Percentiles rank a stretch among this genome's conserved stretches.
Conservation (phyloP, 2,329 filamentous ascomycete genomes). For the Arachnomyces sp. region DNA sequence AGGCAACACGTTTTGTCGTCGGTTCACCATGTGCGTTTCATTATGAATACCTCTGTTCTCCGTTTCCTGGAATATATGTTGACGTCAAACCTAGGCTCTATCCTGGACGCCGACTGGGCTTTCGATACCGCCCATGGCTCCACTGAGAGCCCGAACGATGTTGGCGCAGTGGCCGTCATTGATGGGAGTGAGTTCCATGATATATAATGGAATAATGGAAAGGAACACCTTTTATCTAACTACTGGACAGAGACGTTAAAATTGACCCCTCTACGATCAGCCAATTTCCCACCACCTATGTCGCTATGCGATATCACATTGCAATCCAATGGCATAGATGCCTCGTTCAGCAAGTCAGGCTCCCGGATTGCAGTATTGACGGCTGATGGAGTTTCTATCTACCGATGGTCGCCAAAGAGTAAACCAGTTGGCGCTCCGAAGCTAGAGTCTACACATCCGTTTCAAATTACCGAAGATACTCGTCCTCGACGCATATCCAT, state of each 20-base stretch:
- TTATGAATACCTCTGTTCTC: conserved; percentile 5
- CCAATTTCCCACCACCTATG: conserved; percentile 91
- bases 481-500: conserved; percentile 42
- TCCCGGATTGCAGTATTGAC: conserved; percentile 65
- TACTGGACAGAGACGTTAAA: conserved; percentile 52
- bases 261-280: conserved; percentile 72
- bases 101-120: conserved; percentile 58
- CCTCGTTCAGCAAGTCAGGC: conserved; percentile 61
- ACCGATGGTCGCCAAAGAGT: conserved; percentile 55
- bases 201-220: not conserved
- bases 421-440: conserved; percentile 29
- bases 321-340: conserved; percentile 59
- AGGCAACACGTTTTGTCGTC: conserved; percentile 59
- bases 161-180: conserved; percentile 71
- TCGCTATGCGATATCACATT: conserved; percentile 64
- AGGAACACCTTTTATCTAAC: conserved; percentile 11
- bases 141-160: conserved; percentile 61
- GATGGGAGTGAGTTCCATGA: conserved; percentile 56
- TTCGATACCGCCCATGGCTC: conserved; percentile 63
- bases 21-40: conserved; percentile 40
- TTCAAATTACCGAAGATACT: conserved; percentile 20
- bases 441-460: conserved; percentile 30
- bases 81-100: conserved; percentile 28
- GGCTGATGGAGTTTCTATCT: conserved; percentile 56
- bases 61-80: conserved; percentile 1